These are phyloP conservation scores for Schrenkiella parvula DNA, from an alignment of 345 rosid genomes.

Conservation along the genomic window DNA sequence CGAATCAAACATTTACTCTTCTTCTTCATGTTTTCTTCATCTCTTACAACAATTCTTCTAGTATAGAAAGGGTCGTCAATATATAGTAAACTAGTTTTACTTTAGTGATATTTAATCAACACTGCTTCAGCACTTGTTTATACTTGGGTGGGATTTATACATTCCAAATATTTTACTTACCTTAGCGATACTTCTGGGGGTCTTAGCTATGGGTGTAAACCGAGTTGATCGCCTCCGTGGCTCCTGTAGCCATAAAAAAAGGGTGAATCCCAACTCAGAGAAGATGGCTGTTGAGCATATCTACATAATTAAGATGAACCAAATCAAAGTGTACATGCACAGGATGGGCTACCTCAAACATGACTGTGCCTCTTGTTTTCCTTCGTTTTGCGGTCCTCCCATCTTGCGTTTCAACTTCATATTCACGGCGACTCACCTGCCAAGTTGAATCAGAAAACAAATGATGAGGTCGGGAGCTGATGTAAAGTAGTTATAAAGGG, in stretches of 20 bases:
- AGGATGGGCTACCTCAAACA: slow-evolving; percentile 62
- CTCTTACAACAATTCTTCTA: neutral
- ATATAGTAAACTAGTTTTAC: neutral
- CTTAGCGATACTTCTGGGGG: slow-evolving; percentile 49
- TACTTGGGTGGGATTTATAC: neutral
- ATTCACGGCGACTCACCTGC: slow-evolving; percentile 73
- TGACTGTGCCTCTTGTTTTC: slow-evolving; percentile 58
- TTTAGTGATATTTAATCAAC: neutral
- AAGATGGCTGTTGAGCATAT: neutral
- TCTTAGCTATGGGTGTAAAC: slow-evolving; percentile 47
- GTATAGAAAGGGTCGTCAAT: neutral
- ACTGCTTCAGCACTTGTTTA: neutral
- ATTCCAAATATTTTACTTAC: slow-evolving; percentile 30
- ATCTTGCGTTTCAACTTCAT: slow-evolving; percentile 62
- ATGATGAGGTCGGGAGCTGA: neutral
- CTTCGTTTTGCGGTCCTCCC: slow-evolving; percentile 67
- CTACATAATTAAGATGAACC: neutral
- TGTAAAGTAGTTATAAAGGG: neutral
- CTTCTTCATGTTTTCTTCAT: neutral
- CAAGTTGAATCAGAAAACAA: slow-evolving; percentile 1
- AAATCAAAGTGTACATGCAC: neutral
- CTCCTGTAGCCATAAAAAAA: slow-evolving; percentile 43
- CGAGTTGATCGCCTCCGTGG: slow-evolving; percentile 50
- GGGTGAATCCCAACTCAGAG: neutral
- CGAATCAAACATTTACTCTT: neutral